Evolutionary conservation across 768 basidiomycete species (phyloP), one percentile per base, ranked within the genome.

Genomic region (Tricholoma matsutake): DNA sequence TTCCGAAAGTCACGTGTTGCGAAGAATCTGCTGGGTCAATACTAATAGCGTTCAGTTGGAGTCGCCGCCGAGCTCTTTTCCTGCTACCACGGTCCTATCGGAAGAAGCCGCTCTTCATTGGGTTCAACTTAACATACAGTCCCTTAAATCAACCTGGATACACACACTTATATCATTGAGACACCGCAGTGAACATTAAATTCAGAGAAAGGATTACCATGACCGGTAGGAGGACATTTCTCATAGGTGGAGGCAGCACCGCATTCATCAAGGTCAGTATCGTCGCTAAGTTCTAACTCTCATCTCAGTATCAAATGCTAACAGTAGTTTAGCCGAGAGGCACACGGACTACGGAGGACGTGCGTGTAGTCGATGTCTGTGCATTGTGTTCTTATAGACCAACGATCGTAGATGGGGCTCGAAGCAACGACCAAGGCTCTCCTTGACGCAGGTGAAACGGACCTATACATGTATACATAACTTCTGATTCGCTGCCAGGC

Each of bases 401-500:
- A 49, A 25, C 47, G 47, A 25, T 28, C 35, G 39, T 67, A 92
- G 88, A 92, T 94, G 88, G 92, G 91, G 5, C 77, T 94, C 45
- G 93, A 94, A 72, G 93, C 93, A 1, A 84, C 89, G 1, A 92
- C 91, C 1, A 94, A 95, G 67, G 92, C 93, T 0, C 79, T 94
- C 22, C 82, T 94, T 14, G 93, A 95, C 66, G 92, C 92, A 64
- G 89, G 89, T 86, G 54, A 70, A 58, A 56, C 56, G 29, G 18
- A 8, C 1, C 4, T 18, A 14, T 22, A 34, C 8, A 35, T 29
- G 31, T 13, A n/a, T 41, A 20, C 25, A 25, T 51, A 47, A 11
- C 22, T 11, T 43, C 34, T 59, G 51, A 54, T 52, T 47, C 1
- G 49, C 20, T n/a, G 10, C 18, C 63, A 89, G 92, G 92, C n/a